phyloP scores from a whole-genome alignment of 1,139 yeast genomes.

The Suhomyces coccinellae region DNA sequence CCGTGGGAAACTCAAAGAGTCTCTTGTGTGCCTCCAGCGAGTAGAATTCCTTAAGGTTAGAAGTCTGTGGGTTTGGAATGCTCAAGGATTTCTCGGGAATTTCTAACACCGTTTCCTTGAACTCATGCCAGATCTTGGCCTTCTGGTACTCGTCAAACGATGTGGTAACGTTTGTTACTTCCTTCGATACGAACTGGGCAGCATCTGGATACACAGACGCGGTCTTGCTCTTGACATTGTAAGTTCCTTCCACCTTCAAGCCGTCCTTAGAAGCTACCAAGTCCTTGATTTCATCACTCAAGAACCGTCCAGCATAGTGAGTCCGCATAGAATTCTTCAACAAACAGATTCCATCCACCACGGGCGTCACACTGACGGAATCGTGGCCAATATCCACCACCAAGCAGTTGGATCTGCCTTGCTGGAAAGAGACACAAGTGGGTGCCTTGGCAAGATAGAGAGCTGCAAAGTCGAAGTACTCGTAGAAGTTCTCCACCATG shows the following conservation, averaged over 20 bases:
- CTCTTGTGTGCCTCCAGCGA: conserved; percentile 43
- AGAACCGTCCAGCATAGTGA: conserved; percentile 61
- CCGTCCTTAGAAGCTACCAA: conserved; percentile 24
- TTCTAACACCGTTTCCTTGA: conserved; percentile 65
- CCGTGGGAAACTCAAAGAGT: conserved; percentile 79
- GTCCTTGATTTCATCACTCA: conserved; percentile 48
- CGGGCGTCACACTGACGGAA: conserved; percentile 82
- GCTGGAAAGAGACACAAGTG: conserved; percentile 88
- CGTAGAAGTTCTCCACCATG: conserved; percentile 75
- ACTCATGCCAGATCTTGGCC: conserved; percentile 50
- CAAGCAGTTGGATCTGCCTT: conserved; percentile 89
- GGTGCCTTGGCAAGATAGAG: conserved; percentile 83
- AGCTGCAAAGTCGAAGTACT: conserved; percentile 77
- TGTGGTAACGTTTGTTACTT: conserved; percentile 36
- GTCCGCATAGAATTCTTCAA: conserved; percentile 70
- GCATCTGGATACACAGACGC: conserved; percentile 37
- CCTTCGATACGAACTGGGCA: conserved; percentile 31
- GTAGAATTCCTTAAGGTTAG: conserved; percentile 29
- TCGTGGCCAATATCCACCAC: conserved; percentile 94
- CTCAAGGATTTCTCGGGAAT: conserved; percentile 46
- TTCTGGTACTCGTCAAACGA: conserved; percentile 40
- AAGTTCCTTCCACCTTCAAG: conserved; percentile 20
- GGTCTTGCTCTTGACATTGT: conserved; percentile 21
- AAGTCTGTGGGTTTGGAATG: conserved; percentile 19
- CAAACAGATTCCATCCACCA: conserved; percentile 87